Evolutionary conservation across 139 green algal genomes (phyloP), one percentile per base, ranked within the genome.

Genomic region (Chlorella sp.): DNA sequence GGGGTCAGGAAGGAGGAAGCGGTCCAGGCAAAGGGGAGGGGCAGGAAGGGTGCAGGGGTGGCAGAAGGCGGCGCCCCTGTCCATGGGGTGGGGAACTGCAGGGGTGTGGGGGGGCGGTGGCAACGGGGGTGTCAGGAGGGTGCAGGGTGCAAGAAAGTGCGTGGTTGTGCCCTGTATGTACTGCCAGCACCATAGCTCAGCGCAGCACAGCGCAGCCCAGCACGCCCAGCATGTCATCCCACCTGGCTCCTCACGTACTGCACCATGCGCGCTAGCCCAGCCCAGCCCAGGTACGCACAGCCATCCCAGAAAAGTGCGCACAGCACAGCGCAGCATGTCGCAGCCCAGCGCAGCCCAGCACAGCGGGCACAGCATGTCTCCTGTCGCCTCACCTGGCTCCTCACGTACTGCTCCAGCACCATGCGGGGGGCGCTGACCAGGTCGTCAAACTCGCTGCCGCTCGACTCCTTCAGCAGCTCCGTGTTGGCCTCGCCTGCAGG

Each of bases 401-500:
- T 77, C 48, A 94, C 88, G 82, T 89, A 94, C 80, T 91, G 79
- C 32, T 92, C 85, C 60, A 98, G 89, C 22, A 96, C 93, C 90
- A 96, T 93, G 84, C 91, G 91, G 0, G 96, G 97, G 15, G 96
- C 95, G 18, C 92, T 96, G 76, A 98, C 81, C 64, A 98, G 95
- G 92, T 98, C 96, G n/a, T 98, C 94, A 89, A 96, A 90, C 40
- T 93, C 91, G 53, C 93, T 89, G 28, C 92, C 89, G 11, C 71
- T 61, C 5, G 40, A 30, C 68, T 85, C 89, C 39, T 66, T 71
- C 12, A 91, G 82, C 30, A 88, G 81, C 19, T 90, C 91, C 16
- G 93, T 95, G 92, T 95, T 96, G 84, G 96, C 94, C 92, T 98
- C 97, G 30, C 97, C 97, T 22, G 97, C 98, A 81, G 86, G 95